phyloP scores from a whole-genome alignment of 345 rosid species.

The Chamaenerion angustifolium region DNA sequence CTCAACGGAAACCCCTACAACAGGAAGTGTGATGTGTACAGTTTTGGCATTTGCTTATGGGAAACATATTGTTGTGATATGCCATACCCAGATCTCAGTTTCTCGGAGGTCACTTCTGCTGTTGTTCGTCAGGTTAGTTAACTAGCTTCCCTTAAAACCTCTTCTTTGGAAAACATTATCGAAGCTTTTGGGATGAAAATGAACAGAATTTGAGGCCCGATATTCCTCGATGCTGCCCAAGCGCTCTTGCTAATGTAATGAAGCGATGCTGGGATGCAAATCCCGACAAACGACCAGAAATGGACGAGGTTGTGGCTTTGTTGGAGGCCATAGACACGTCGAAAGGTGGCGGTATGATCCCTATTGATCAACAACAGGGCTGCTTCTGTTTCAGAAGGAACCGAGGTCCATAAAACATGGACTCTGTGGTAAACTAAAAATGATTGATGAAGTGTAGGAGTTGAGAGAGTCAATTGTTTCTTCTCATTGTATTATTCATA shows the following conservation, averaged over 20 bases:
- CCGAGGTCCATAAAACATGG: slow-evolving; percentile 51
- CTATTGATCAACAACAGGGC: slow-evolving; percentile 70
- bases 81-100: slow-evolving; percentile 98
- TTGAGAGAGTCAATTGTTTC: too few species aligned
- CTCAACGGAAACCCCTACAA: slow-evolving; percentile 86
- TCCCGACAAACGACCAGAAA: slow-evolving; percentile 86
- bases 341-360: slow-evolving; percentile 96
- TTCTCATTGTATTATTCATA: too few species aligned
- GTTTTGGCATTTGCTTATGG: slow-evolving; percentile 97
- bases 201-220: slow-evolving; percentile 85
- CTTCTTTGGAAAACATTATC: too few species aligned
- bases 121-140: slow-evolving; percentile 80
- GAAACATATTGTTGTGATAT: slow-evolving; percentile 98
- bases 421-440: too few species aligned
- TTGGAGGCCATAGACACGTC: slow-evolving; percentile 84
- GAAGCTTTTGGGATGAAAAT: too few species aligned
- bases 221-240: slow-evolving; percentile 95
- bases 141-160: too few species aligned
- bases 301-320: slow-evolving; percentile 84
- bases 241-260: slow-evolving; percentile 77
- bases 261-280: slow-evolving; percentile 97
- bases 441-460: too few species aligned
- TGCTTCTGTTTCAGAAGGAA: slow-evolving; percentile 68
- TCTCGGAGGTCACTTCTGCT: slow-evolving; percentile 91
- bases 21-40: slow-evolving; percentile 91